Evolutionary conservation across 2,329 filamentous ascomycete species (phyloP), one percentile per base, ranked within the genome.

Genomic region (Fusarium nygamai): DNA sequence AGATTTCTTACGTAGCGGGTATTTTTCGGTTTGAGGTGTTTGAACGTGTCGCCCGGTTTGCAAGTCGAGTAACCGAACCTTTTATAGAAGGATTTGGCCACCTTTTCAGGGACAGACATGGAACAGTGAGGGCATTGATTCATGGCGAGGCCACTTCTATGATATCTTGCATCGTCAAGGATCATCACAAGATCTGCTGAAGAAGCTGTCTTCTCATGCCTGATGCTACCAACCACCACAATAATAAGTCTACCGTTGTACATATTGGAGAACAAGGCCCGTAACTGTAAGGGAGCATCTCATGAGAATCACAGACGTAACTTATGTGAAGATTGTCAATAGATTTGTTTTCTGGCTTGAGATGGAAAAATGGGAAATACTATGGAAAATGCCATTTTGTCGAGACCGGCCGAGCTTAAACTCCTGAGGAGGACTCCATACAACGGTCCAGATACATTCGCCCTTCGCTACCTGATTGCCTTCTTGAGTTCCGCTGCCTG

Each of bases 361-460:
- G n/a, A 9, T 7, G 5, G 17, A 13, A 46, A 2, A 27, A 20
- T 19, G 16, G 17, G 11, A 20, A 9, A 20, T n/a, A 19, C 5
- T 33, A 20, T 3, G 2, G 3, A 10, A n/a, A 20, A 24, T 4
- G 0, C 3, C 16, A 11, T 24, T 4, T 3, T 24, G 6, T 24
- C 29, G 20, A 14, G 47, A 51, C 22, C 47, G 29, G 29, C 22
- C 47, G 20, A 51, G 31, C 47, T 34, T 50, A 24, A 51, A 34
- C 22, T 14, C 16, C 29, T 0, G 22, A 12, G 16, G 29, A 31
- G 47, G 34, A 51, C 29, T 51, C 29, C 47, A 19, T 51, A 19
- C 22, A 51, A 19, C 16, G 31, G 22, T 24, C 29, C 6, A 19
- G 22, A 14, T 33, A n/a, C 16, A 22, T 19, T 19, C 2, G 13